Conservation (phyloP, 352 stramenopile species). For the Pythium biforme region DNA sequence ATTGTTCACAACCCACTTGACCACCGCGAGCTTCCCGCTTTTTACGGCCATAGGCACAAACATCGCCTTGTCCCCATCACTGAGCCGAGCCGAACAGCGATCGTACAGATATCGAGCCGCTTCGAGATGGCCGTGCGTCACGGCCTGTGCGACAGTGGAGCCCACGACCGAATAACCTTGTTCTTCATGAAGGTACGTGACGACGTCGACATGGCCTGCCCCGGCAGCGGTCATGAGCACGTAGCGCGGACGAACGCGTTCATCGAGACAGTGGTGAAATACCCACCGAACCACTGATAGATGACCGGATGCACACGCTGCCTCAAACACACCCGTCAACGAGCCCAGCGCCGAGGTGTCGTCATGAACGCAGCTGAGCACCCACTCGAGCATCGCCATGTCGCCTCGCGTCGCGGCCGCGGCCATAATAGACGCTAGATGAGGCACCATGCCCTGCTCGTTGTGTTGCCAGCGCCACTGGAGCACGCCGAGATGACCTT, state of each 20-base stretch:
- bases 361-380: background rate
- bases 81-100: background rate
- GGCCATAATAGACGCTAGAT: background rate
- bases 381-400: conserved; percentile 5
- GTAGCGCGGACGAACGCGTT: background rate
- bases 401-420: conserved; percentile 5
- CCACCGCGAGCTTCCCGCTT: background rate
- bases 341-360: background rate
- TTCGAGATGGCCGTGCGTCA: background rate
- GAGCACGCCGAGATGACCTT: background rate
- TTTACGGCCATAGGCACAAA: background rate
- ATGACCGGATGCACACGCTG: background rate
- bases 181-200: conserved; percentile 3
- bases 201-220: background rate
- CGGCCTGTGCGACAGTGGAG: background rate
- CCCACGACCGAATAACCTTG: background rate
- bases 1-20: background rate
- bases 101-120: background rate
- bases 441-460: background rate
- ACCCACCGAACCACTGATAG: background rate
- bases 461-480: background rate
- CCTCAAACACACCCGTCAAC: background rate
- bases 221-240: background rate
- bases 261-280: background rate
- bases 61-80: background rate